A percentile compares a stretch with the other conserved stretches of the same genome.
These are phyloP conservation scores for Lactifluus subvellereus DNA, from an alignment of 768 basidiomycete species.

Conservation along the genomic window DNA sequence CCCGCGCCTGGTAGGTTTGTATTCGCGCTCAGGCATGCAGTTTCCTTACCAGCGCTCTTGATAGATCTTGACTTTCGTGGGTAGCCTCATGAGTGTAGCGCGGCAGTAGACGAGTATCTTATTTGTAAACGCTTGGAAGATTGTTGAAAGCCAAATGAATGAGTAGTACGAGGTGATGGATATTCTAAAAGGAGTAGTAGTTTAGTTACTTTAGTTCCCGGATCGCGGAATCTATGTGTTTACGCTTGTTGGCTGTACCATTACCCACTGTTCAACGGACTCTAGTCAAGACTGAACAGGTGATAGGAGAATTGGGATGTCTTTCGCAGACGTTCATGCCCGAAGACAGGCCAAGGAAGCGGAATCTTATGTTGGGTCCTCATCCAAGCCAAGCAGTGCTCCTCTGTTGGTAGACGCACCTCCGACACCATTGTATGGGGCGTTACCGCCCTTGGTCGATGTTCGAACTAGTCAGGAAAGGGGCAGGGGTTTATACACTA, in stretches of 20 bases:
- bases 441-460: constrained; percentile 14
- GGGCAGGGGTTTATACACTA: constrained; percentile 25
- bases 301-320: constrained; percentile 5
- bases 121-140: constrained; percentile 1
- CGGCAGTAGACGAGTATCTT: constrained; percentile 28
- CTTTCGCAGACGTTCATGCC: constrained; percentile 14
- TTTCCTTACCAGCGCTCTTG: background rate
- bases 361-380: constrained; percentile 13
- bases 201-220: constrained; percentile 2
- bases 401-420: background rate
- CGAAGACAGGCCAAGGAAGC: constrained; percentile 16
- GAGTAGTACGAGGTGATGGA: background rate
- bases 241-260: constrained; percentile 25
- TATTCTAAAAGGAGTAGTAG: constrained; percentile 7
- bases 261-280: background rate
- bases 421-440: constrained; percentile 4
- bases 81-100: constrained; percentile 79
- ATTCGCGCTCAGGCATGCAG: background rate
- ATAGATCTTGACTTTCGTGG: constrained; percentile 93
- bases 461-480: constrained; percentile 7
- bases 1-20: constrained; percentile 60
- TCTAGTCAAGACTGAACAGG: background rate
- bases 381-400: background rate
- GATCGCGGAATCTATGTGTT: constrained; percentile 15
- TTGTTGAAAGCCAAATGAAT: background rate